These are phyloP conservation scores for Thalassiosira mediterranea DNA, from an alignment of 352 stramenopile species.

Conservation along the genomic window DNA sequence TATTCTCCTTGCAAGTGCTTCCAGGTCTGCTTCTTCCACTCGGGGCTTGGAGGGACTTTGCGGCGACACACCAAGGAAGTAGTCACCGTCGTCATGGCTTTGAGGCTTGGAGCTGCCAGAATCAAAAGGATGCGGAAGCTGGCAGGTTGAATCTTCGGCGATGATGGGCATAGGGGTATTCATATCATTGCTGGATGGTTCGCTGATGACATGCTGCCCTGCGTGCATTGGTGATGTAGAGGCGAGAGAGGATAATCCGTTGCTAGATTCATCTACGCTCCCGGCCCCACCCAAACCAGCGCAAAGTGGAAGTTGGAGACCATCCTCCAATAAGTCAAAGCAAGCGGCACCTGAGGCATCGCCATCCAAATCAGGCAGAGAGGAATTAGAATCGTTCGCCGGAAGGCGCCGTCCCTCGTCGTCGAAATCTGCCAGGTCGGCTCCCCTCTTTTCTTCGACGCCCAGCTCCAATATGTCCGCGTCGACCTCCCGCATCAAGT, in stretches of 20 bases:
- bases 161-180: constrained; percentile 30
- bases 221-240: too few relatives aligned
- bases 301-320: too few relatives aligned
- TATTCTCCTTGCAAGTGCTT: constrained; percentile 12
- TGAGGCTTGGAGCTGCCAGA: neutral
- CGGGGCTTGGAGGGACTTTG: neutral
- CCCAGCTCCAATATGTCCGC: constrained; percentile 54
- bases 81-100: constrained; percentile 28
- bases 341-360: neutral
- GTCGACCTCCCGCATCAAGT: constrained; percentile 43
- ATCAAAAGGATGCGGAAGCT: constrained; percentile 8
- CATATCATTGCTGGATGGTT: too few relatives aligned
- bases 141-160: constrained; percentile 12
- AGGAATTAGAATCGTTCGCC: constrained; percentile 22
- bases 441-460: constrained; percentile 37
- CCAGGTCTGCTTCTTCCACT: constrained; percentile 16
- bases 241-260: too few relatives aligned
- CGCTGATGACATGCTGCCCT: too few relatives aligned
- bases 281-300: too few relatives aligned
- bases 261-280: too few relatives aligned
- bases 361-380: constrained; percentile 8
- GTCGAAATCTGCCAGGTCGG: constrained; percentile 42
- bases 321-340: constrained; percentile 1
- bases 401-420: constrained; percentile 28
- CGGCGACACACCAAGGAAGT: constrained; percentile 21